phyloP scores from a whole-genome alignment of 1,284 basidiomycete species.

The Papiliotrema nemorosa region DNA sequence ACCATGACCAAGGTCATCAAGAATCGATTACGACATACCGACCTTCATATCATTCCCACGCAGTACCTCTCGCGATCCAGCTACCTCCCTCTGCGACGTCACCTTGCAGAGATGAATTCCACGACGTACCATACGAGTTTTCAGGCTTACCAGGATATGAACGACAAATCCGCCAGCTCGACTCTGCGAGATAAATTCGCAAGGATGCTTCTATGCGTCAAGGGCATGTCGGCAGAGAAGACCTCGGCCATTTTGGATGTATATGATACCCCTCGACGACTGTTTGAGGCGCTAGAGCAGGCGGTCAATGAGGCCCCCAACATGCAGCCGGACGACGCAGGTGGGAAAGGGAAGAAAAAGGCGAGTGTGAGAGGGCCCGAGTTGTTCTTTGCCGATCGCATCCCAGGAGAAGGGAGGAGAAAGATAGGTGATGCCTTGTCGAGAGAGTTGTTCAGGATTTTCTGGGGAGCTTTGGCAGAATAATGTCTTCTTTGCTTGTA shows the following conservation, averaged over 20 bases:
- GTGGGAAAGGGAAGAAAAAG: constrained; percentile 16
- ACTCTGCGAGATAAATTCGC: constrained; percentile 53
- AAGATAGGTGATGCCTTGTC: constrained; percentile 51
- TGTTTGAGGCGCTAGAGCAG: constrained; percentile 47
- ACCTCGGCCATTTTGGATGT: constrained; percentile 51
- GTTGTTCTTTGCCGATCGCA: constrained; percentile 44
- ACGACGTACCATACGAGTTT: constrained; percentile 51
- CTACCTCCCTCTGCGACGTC: constrained; percentile 33
- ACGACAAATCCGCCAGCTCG: constrained; percentile 51
- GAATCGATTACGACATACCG: constrained; percentile 37
- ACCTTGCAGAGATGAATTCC: constrained; percentile 44
- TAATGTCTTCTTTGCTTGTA: constrained; percentile 4
- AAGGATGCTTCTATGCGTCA: constrained; percentile 55
- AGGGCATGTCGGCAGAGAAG: constrained; percentile 55
- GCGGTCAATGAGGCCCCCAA: constrained; percentile 4
- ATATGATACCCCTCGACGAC: constrained; percentile 52
- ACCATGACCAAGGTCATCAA: constrained; percentile 52
- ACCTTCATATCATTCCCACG: constrained; percentile 52
- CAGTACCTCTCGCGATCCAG: constrained; percentile 35
- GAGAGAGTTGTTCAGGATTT: constrained; percentile 37
- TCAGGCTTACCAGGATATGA: constrained; percentile 52
- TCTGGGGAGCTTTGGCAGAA: neutral
- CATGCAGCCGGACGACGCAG: constrained; percentile 8
- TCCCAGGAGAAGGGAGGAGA: constrained; percentile 44
- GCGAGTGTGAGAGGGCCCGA: constrained; percentile 27